These are phyloP conservation scores for Paramyrothecium sp. DNA, from an alignment of 2,329 filamentous ascomycete genomes.

Conservation along the genomic window DNA sequence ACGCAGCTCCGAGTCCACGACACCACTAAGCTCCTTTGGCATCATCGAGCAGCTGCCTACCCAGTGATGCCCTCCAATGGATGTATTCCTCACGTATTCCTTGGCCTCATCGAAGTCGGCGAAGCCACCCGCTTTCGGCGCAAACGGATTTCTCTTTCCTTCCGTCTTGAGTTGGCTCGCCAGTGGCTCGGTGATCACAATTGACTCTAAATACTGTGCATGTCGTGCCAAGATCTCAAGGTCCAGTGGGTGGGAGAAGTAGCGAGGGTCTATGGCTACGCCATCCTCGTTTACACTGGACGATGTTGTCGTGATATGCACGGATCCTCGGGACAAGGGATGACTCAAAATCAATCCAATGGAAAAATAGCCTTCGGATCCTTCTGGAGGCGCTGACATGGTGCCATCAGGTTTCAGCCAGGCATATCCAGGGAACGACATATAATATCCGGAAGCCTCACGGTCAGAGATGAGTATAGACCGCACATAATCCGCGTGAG, in stretches of 20 bases:
- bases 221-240: conserved; percentile 48
- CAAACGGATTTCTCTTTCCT: background rate
- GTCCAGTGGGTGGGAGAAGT: conserved; percentile 55
- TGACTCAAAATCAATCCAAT: background rate
- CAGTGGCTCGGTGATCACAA: background rate
- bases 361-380: background rate
- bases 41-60: background rate
- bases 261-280: conserved; percentile 50
- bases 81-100: background rate
- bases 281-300: background rate
- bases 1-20: background rate
- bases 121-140: background rate
- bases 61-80: background rate
- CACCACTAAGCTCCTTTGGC: background rate
- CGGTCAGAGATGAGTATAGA: background rate
- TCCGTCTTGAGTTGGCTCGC: background rate
- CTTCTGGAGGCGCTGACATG: background rate
- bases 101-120: background rate
- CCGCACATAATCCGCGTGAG: background rate
- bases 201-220: conserved; percentile 29
- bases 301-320: conserved; percentile 53
- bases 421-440: background rate
- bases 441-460: background rate
- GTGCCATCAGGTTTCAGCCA: background rate
- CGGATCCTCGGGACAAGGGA: background rate